Conservation (phyloP, 202 grass and related monocot species). For the Elaeis oleifera region DNA sequence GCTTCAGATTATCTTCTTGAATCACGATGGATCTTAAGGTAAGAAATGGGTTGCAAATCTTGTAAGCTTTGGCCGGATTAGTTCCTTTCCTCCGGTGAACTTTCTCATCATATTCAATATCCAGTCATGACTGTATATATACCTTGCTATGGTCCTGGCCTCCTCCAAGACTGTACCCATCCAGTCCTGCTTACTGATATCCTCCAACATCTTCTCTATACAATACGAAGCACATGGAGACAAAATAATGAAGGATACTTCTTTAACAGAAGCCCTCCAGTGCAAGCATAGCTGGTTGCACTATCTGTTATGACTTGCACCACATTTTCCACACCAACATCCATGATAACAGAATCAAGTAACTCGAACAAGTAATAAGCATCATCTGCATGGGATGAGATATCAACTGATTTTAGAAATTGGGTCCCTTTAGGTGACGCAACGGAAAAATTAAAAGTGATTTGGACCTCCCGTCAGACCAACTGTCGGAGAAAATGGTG, state of each 20-base stretch:
- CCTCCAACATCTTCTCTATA: slow-evolving; percentile 25
- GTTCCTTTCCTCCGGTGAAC: slow-evolving; percentile 11
- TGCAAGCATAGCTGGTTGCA: slow-evolving; percentile 8
- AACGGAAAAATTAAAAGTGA: slow-evolving; percentile 22
- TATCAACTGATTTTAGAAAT: slow-evolving; percentile 17
- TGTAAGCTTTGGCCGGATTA: slow-evolving; percentile 3
- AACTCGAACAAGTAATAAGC: slow-evolving; percentile 18
- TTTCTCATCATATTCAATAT: slow-evolving; percentile 9
- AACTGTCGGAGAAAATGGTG: slow-evolving; percentile 22
- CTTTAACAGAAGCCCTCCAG: slow-evolving; percentile 7
- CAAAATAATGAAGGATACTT: slow-evolving; percentile 25
- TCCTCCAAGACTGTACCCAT: slow-evolving; percentile 9
- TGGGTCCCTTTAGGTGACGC: slow-evolving; percentile 13
- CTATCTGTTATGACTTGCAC: slow-evolving; percentile 22
- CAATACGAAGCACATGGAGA: slow-evolving; percentile 18
- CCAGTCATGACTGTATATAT: slow-evolving; percentile 12
- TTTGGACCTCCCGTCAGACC: slow-evolving; percentile 22
- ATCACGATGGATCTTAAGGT: slow-evolving; percentile 15
- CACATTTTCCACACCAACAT: slow-evolving; percentile 19
- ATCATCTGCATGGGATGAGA: slow-evolving; percentile 23
- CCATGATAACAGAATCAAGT: slow-evolving; percentile 19
- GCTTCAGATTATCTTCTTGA: slow-evolving; percentile 22
- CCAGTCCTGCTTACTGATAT: slow-evolving; percentile 22
- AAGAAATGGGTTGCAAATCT: slow-evolving; percentile 17
- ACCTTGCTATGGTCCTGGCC: slow-evolving; percentile 6